Conservation (phyloP, 192 early-diverging fungal genomes). For the Gigaspora rosea region DNA sequence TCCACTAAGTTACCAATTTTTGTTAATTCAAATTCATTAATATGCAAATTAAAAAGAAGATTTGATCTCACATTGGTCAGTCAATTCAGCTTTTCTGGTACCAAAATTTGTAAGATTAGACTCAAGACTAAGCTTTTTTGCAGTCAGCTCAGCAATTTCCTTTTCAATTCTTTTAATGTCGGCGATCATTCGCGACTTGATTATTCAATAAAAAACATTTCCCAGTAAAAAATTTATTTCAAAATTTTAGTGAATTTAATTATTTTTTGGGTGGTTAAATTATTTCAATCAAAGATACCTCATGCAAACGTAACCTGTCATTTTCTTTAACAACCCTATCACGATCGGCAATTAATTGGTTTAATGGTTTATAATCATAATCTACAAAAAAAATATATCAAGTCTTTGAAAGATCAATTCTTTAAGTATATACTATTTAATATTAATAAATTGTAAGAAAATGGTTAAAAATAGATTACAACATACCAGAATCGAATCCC, state of each 20-base stretch:
- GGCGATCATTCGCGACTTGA: slow-evolving; percentile 44
- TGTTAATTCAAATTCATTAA: not conserved
- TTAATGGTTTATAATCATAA: slow-evolving; percentile 43
- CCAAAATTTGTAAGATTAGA: slow-evolving; percentile 47
- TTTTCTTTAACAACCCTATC: slow-evolving; percentile 53
- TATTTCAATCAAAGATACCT: slow-evolving; percentile 38
- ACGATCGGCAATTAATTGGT: slow-evolving; percentile 50
- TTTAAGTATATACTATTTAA: not conserved
- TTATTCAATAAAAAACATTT: not conserved
- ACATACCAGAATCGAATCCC: slow-evolving; percentile 20
- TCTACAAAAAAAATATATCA: slow-evolving; percentile 17
- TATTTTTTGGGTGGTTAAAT: not conserved
- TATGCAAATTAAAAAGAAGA: not conserved
- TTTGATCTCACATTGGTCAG: slow-evolving; percentile 40
- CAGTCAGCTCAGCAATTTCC: slow-evolving; percentile 49
- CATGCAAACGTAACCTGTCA: slow-evolving; percentile 52
- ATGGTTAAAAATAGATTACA: not conserved
- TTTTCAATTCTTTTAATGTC: slow-evolving; percentile 51
- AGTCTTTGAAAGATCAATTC: not conserved
- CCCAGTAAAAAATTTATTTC: not conserved
- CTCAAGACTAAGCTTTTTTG: slow-evolving; percentile 44
- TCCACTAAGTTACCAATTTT: slow-evolving; percentile 40
- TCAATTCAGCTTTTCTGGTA: slow-evolving; percentile 46
- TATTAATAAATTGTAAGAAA: slow-evolving; percentile 1
- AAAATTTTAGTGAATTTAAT: not conserved